phyloP scores from a whole-genome alignment of 1,284 basidiomycete species.

The Xanthoconium separans region DNA sequence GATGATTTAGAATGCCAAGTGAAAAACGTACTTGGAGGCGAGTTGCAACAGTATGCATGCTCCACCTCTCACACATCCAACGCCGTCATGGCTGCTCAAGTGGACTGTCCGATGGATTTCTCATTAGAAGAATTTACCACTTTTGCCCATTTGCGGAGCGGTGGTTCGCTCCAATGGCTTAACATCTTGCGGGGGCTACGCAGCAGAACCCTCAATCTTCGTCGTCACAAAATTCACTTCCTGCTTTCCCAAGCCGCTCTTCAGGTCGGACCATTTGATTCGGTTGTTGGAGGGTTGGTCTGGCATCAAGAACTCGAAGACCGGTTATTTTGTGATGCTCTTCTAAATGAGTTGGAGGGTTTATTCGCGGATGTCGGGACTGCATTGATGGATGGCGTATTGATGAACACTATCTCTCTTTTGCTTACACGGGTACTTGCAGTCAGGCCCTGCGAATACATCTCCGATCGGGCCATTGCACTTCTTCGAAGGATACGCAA shows the following conservation, averaged over 20 bases:
- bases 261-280: constrained; percentile 38
- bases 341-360: constrained; percentile 34
- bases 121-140: constrained; percentile 42
- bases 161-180: constrained; percentile 45
- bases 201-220: constrained; percentile 37
- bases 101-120: constrained; percentile 33
- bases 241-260: constrained; percentile 40
- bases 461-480: not conserved
- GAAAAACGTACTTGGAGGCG: too few species aligned
- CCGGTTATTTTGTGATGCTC: constrained; percentile 29
- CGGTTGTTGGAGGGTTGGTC: constrained; percentile 7
- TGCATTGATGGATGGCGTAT: not conserved
- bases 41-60: too few species aligned
- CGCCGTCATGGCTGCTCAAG: constrained; percentile 39
- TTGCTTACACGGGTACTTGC: constrained; percentile 34
- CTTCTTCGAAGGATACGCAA: constrained; percentile 33
- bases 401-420: not conserved
- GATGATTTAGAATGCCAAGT: too few species aligned
- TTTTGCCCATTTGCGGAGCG: constrained; percentile 43
- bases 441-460: constrained; percentile 4
- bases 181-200: constrained; percentile 47
- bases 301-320: constrained; percentile 36
- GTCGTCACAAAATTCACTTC: constrained; percentile 35
- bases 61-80: constrained; percentile 43
- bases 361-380: not conserved